phyloP scores from a whole-genome alignment of 2,329 filamentous ascomycete species.

The Escovopsis sp. region DNA sequence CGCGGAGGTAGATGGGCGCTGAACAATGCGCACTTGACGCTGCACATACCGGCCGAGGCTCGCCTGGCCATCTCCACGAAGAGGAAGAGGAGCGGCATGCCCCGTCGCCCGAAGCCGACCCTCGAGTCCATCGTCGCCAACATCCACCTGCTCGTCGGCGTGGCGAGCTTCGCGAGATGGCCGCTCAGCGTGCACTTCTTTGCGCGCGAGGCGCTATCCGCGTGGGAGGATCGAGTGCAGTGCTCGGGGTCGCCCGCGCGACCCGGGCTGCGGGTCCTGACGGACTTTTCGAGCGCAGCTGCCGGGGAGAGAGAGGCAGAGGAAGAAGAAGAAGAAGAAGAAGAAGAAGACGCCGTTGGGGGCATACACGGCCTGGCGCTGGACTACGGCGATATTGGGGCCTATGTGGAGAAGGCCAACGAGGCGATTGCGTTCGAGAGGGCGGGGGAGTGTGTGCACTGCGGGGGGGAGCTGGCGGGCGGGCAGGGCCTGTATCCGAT shows the following conservation, averaged over 20 bases:
- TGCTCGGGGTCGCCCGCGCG: constrained; percentile 32
- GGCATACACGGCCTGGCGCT: constrained; percentile 41
- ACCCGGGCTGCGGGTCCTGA: constrained; percentile 35
- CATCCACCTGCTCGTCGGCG: constrained; percentile 63
- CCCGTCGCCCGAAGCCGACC: constrained; percentile 41
- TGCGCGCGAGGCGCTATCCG: constrained; percentile 47
- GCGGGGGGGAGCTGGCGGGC: constrained; percentile 28
- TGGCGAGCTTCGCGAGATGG: constrained; percentile 70
- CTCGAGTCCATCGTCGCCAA: constrained; percentile 62
- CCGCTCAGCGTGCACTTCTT: constrained; percentile 75
- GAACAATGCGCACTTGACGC: constrained; percentile 68
- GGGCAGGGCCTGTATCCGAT: constrained; percentile 40
- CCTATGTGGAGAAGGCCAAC: constrained; percentile 40
- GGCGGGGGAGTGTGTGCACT: constrained; percentile 41
- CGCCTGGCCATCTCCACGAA: constrained; percentile 40
- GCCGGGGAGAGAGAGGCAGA: not conserved
- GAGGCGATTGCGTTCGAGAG: constrained; percentile 40
- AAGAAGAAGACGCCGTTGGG: constrained; percentile 10
- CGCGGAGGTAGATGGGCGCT: constrained; percentile 61
- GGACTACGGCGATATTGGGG: constrained; percentile 38
- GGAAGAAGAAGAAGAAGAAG: too few relatives aligned
- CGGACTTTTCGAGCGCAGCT: constrained; percentile 32
- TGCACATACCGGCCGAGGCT: constrained; percentile 55
- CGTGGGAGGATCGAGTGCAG: constrained; percentile 50
- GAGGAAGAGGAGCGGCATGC: constrained; percentile 37